These are phyloP conservation scores for Phaffia rhodozyma DNA, from an alignment of 1,284 basidiomycete genomes.

Conservation along the genomic window DNA sequence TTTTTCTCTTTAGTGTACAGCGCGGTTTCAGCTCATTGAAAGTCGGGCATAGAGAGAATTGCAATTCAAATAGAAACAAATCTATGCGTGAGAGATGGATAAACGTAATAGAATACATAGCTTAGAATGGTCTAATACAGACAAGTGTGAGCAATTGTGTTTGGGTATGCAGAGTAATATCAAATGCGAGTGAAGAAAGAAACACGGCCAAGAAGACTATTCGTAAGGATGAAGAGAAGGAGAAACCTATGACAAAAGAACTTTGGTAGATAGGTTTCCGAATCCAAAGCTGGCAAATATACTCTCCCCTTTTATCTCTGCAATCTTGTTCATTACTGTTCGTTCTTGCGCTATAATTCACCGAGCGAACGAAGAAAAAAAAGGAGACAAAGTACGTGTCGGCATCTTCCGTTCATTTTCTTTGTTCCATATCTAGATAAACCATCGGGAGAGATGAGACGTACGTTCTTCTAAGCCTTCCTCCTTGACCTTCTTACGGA, in stretches of 20 bases:
- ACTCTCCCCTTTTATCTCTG: conserved; percentile 11
- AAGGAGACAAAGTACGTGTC: background rate
- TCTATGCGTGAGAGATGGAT: no score
- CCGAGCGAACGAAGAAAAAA: background rate
- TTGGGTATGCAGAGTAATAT: no score
- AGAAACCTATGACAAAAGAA: background rate
- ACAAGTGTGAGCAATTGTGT: no score
- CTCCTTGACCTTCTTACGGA: conserved; percentile 83
- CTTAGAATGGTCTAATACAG: no score
- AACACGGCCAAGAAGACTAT: no score
- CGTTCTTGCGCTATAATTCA: background rate
- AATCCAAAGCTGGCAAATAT: conserved; percentile 10
- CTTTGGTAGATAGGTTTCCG: conserved; percentile 2
- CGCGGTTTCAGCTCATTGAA: no score
- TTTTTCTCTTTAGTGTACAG: no score
- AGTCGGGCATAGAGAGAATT: no score
- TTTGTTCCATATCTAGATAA: background rate
- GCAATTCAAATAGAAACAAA: no score
- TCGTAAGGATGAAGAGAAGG: background rate
- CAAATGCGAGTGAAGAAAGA: no score
- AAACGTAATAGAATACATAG: no score
- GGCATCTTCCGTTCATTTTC: background rate
- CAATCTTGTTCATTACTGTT: conserved; percentile 15
- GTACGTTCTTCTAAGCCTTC: conserved; percentile 63
- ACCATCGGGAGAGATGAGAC: background rate